Evolutionary conservation across 441 rosid species (phyloP), one percentile per base, ranked within the genome.

Genomic region (Flueggea neowawraea): DNA sequence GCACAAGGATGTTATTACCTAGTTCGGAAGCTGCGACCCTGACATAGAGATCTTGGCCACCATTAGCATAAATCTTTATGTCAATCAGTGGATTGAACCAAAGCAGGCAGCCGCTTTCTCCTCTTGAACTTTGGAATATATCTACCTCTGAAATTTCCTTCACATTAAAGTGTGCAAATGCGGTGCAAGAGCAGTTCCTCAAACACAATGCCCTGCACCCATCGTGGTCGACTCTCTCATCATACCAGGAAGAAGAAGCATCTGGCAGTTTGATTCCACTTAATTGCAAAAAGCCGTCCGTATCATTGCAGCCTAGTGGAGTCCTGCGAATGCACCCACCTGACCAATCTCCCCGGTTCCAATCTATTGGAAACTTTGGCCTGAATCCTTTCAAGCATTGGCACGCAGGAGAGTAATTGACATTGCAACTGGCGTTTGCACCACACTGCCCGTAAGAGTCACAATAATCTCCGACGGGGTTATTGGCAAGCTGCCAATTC

Each of bases 101-200:
- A 41, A 73, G 67, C 51, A 87, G 82, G 61, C 91, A 88, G 4
- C 95, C 95, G 0, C 63, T 53, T 12, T 80, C 86, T 8, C 78
- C 75, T 5, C 50, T 43, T 43, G 45, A 6, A 43, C 45, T 43
- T 6, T 6, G 10, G 10, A 43, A 6, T 43, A 43, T 43, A 3
- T 43, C 45, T 43, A 43, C 45, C 10, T 43, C 45, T 43, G 12
- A 6, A 43, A 6, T 11, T 43, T 43, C 58, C 9, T 66, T 71
- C 14, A 90, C 73, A 64, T 85, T 73, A 5, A 70, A 45, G 56
- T 36, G 71, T 9, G 91, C 72, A 72, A 59, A 85, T 17, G 84
- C 95, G 0, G 82, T 79, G 62, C 91, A 89, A 36, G 78, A 69
- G 71, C 91, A 87, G 45, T 79, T 74, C 10, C 36, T 57, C 31